Evolutionary conservation across 2,329 filamentous ascomycete species (phyloP).

Genomic region (Clarireedia homoeocarpa): DNA sequence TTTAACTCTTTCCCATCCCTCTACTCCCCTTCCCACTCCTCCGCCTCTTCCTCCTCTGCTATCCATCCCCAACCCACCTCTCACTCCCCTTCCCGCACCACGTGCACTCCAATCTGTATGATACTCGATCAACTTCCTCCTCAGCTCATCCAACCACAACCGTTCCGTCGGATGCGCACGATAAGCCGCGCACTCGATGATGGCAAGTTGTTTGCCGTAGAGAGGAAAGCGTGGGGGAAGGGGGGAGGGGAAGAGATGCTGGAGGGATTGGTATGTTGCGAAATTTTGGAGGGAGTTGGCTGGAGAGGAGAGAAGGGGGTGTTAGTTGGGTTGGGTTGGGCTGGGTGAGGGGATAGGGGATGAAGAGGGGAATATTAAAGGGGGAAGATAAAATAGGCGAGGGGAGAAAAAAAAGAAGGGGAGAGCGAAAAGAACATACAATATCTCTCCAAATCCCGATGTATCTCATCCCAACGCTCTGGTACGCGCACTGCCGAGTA

Average conservation of each 20-base stretch:
- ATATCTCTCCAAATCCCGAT: conserved; percentile 15
- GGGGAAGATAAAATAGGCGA: too few relatives aligned
- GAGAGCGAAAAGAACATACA: conserved; percentile 6
- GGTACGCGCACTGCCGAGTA: conserved; percentile 5
- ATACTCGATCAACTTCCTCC: not conserved
- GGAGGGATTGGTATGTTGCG: conserved; percentile 9
- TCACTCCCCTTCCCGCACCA: not conserved
- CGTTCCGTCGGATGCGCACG: not conserved
- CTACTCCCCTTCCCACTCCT: not conserved
- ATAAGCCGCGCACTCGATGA: conserved; percentile 12
- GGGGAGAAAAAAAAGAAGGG: too few relatives aligned
- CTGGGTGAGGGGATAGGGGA: not conserved
- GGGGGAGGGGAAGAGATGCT: not conserved
- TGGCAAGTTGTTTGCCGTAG: conserved; percentile 14
- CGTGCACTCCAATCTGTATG: conserved; percentile 1
- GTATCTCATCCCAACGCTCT: conserved; percentile 12
- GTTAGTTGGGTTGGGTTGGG: not conserved
- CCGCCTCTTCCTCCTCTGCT: not conserved
- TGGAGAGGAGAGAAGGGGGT: not conserved
- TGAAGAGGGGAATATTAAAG: not conserved
- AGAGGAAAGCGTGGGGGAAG: conserved; percentile 3
- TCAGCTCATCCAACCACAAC: not conserved
- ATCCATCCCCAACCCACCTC: not conserved
- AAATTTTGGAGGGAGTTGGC: conserved; percentile 12
- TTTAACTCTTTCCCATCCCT: too few relatives aligned